phyloP scores from a whole-genome alignment of 1,284 basidiomycete genomes.

The Agaricales sp. region DNA sequence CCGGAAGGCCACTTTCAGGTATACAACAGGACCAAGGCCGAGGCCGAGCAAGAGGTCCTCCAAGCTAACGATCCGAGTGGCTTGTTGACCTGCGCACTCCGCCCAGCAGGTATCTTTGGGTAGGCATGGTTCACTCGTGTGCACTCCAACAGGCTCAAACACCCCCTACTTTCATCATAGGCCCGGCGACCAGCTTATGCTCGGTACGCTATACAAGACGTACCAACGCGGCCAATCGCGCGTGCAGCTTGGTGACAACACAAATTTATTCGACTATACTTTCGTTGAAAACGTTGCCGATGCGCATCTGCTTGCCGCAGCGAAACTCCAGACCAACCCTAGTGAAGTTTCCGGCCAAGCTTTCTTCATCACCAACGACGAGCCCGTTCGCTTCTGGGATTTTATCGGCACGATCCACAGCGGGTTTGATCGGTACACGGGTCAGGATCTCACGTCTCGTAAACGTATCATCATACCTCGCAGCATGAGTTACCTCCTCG shows the following conservation, averaged over 20 bases:
- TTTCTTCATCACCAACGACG: conserved; percentile 61
- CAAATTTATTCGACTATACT: conserved; percentile 60
- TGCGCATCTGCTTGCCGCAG: conserved; percentile 56
- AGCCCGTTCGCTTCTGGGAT: conserved; percentile 51
- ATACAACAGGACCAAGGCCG: not conserved
- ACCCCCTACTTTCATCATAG: conserved; percentile 15
- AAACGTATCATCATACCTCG: conserved; percentile 22
- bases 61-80: not conserved
- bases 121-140: too few species aligned
- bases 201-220: conserved; percentile 41
- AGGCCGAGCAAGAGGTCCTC: conserved; percentile 1
- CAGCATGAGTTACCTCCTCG: conserved; percentile 60
- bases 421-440: not conserved
- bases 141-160: too few species aligned
- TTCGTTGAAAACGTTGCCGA: conserved; percentile 63
- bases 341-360: conserved; percentile 41
- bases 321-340: conserved; percentile 27
- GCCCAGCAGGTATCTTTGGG: conserved; percentile 4
- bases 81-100: conserved; percentile 1
- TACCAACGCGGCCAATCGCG: conserved; percentile 43
- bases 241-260: conserved; percentile 56
- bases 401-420: conserved; percentile 10
- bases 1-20: not conserved
- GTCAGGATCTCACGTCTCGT: not conserved
- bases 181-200: conserved; percentile 49